These are phyloP conservation scores for Tuber borchii DNA, from an alignment of 495 filamentous ascomycete species.

Conservation along the genomic window DNA sequence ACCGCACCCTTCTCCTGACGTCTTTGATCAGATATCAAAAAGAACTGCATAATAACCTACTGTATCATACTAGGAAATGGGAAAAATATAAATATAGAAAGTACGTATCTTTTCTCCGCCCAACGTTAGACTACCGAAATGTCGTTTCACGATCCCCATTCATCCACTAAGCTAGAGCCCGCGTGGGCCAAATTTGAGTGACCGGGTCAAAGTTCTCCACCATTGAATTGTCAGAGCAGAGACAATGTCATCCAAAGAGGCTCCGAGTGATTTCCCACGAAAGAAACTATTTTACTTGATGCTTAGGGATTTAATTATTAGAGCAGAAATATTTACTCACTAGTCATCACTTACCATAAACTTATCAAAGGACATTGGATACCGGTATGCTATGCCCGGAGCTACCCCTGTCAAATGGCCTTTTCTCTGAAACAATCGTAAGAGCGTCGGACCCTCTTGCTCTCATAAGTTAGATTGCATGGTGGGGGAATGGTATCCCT, in stretches of 20 bases:
- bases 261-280: not conserved
- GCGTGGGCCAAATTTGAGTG: not conserved
- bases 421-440: not conserved
- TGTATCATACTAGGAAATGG: not conserved
- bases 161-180: not conserved
- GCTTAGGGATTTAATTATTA: not conserved
- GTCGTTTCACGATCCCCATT: not conserved
- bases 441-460: not conserved
- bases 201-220: not conserved
- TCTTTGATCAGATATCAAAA: conserved; percentile 28
- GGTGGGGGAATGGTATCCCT: no score
- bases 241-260: not conserved
- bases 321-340: not conserved
- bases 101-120: not conserved
- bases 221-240: no score
- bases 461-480: not conserved
- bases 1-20: conserved; percentile 23
- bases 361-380: not conserved
- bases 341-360: not conserved
- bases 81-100: not conserved
- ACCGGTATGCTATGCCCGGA: not conserved
- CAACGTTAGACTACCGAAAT: not conserved
- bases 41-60: conserved; percentile 21
- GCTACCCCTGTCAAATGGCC: not conserved
- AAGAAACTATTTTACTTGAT: not conserved